Evolutionary conservation across 202 grass and related monocot genomes (phyloP), one percentile per base, ranked within the genome.

Genomic region (Carex arenaria): DNA sequence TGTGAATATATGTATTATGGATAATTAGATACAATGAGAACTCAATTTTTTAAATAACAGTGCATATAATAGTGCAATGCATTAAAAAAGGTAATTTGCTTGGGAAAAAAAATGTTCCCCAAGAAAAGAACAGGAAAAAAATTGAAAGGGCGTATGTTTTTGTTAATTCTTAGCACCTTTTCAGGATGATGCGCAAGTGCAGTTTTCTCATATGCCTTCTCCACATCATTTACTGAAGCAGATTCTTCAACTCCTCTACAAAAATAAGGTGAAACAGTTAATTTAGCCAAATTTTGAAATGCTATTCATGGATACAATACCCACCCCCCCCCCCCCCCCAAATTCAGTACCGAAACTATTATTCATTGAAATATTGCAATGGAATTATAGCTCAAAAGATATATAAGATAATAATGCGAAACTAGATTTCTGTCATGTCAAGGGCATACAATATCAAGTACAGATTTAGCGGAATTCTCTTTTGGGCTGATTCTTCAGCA

Each of bases 381-480:
- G 2, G 34, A 13, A 47, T 80, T 26, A 1, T 63, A 31, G 40
- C 12, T 67, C 0, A 66, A 72, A 85, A 54, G 67, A 61, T 23
- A 26, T 26, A 26, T 26, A 30, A 56, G 43, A 23, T 42, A n/a
- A 83, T 61, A 30, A 74, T 70, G 42, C 62, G 28, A 70, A 80
- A 74, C 5, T 23, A 52, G 61, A 86, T 28, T 17, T 3, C 47
- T 74, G 20, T 73, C 34, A 80, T 40, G 74, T 55, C 62, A 75
- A 67, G 73, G 40, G 80, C 95, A 91, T 94, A 98, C 92, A 98
- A 61, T 90, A 94, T 98, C 85, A 93, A 85, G 80, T 94, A 93
- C 28, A 91, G 81, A 89, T 98, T 90, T 68, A 98, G 83, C 12
- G 84, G 56, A 42, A 83, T 84, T 40, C 79, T 83, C 79, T 91